Base-by-base conservation (phyloP, 2,329 filamentous ascomycete species). In the Monosporascus sp. region DNA sequence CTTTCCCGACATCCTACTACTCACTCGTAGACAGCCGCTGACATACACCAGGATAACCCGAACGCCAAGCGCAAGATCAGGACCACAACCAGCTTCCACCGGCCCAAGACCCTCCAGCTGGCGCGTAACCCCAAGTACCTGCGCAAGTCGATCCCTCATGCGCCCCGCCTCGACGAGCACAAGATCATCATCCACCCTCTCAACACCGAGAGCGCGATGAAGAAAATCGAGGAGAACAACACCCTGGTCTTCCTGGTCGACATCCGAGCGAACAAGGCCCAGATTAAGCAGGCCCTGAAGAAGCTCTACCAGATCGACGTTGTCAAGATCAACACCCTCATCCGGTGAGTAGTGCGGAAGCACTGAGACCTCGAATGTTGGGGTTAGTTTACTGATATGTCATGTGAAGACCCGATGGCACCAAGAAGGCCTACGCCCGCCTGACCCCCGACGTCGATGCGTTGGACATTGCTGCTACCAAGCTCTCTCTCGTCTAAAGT, bases 161-260 rank as follows among this genome's bases (percentile, higher is more conserved):
- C 85, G 73, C 88, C 92, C 68, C 89, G 91, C 69, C 90, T 99
- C 71, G 94, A 99, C 80, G 90, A 93, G 81, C 90, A 92, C 85
- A 97, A 96, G 87, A 84, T 97, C 76, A 88, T 99, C 76, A 83
- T 97, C 73, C 91, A 97, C 86, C 94, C 94, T 65, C 85, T 99
- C 73, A 99, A 99, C 88, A 99, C 94, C 58, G 94, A 99, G 88
- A 94, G 88, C 73, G 94, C 95, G 72, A 97, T 99, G 93, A 99
- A 99, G 91, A 97, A 97, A 89, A 97, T 99, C 69, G 94, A 99
- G 85, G 94, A 99, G 88, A 92, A 99, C 87, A 99, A 99, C 86
- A 99, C 94, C 66, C 86, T 99, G 51, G 91, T 96, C 74, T 97
- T 97, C 85, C 96, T 96, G 68, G 91, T 95, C 72, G 89, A 97